Evolutionary conservation across 305 asterid genomes (phyloP).

Genomic region (Fraxinus latifolia): DNA sequence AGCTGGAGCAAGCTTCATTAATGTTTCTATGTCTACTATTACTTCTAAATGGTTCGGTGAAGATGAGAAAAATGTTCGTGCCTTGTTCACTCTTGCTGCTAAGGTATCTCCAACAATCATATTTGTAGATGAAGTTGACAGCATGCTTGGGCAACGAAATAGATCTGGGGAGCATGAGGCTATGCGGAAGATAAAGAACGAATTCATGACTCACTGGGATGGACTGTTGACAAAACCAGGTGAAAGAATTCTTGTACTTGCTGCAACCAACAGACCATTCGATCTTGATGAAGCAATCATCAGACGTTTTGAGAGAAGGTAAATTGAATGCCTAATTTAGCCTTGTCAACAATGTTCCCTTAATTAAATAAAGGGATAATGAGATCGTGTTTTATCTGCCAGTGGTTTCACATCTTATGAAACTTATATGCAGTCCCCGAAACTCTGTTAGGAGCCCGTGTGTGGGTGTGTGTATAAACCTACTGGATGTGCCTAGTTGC

Average conservation of each 20-base stretch:
- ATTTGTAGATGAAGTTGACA: constrained; percentile 93
- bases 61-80: constrained; percentile 87
- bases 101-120: constrained; percentile 93
- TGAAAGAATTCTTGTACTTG: constrained; percentile 81
- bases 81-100: constrained; percentile 84
- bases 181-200: constrained; percentile 89
- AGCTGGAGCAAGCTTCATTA: constrained; percentile 91
- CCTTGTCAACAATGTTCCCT: background rate
- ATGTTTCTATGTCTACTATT: constrained; percentile 79
- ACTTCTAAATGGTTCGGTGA: constrained; percentile 96
- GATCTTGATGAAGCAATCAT: constrained; percentile 96
- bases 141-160: constrained; percentile 88
- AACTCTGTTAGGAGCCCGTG: background rate
- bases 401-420: background rate
- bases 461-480: background rate
- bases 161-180: constrained; percentile 95
- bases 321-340: background rate
- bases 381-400: background rate
- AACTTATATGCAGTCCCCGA: background rate
- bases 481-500: background rate
- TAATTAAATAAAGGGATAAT: background rate
- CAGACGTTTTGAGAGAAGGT: constrained; percentile 92
- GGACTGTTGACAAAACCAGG: constrained; percentile 78
- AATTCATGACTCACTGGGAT: constrained; percentile 96
- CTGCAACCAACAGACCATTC: constrained; percentile 91